These are phyloP conservation scores for Penicillium sp. DNA, from an alignment of 2,329 filamentous ascomycete genomes.

Conservation along the genomic window DNA sequence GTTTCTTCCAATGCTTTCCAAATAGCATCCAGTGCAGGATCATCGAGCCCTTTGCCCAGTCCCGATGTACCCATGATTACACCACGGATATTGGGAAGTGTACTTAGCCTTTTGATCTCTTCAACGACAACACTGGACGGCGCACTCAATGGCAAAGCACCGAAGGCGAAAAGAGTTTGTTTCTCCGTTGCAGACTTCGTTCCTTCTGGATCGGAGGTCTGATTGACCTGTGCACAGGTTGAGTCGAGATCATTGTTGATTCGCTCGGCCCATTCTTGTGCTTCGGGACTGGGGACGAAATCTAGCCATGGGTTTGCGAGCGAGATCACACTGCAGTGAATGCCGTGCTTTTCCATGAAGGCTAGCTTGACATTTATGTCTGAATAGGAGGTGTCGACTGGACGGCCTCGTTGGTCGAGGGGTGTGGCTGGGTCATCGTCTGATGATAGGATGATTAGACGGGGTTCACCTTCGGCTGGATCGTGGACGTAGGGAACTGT, in stretches of 20 bases:
- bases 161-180: constrained; percentile 78
- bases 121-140: constrained; percentile 59
- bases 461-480: constrained; percentile 36
- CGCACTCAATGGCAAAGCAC: constrained; percentile 74
- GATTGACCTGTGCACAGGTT: constrained; percentile 61
- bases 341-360: constrained; percentile 84
- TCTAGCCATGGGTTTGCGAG: constrained; percentile 95
- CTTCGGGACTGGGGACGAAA: constrained; percentile 66
- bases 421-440: constrained; percentile 45
- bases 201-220: constrained; percentile 18
- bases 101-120: constrained; percentile 64
- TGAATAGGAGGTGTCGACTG: constrained; percentile 80
- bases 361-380: constrained; percentile 75
- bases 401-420: constrained; percentile 64
- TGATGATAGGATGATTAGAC: constrained; percentile 49
- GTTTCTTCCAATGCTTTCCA: constrained; percentile 68
- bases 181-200: constrained; percentile 45
- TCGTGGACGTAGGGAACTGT: constrained; percentile 48
- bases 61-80: constrained; percentile 86
- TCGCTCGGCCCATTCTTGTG: constrained; percentile 61
- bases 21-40: constrained; percentile 69
- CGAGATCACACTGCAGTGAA: constrained; percentile 80
- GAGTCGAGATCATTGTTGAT: constrained; percentile 77
- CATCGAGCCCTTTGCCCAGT: constrained; percentile 77
- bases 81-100: constrained; percentile 71